phyloP scores from a whole-genome alignment of 306 rosid genomes.

The Quercus glauca region DNA sequence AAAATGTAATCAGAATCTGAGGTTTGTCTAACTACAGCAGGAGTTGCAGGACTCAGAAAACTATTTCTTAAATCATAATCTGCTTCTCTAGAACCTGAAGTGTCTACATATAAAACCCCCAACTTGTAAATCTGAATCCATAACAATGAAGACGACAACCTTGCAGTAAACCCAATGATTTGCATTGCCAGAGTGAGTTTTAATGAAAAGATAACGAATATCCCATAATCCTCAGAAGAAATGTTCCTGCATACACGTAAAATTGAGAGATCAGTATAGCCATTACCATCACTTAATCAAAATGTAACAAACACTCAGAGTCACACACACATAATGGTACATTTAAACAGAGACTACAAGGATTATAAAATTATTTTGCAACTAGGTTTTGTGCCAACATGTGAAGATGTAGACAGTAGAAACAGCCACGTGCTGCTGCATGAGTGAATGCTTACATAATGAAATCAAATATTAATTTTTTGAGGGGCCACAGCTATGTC shows the following conservation, averaged over 20 bases:
- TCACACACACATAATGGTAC: neutral
- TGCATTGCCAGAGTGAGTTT: constrained; percentile 84
- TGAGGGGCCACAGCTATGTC: neutral
- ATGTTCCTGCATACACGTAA: constrained; percentile 65
- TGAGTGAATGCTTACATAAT: no score
- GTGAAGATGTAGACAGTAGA: neutral
- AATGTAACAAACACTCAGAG: neutral
- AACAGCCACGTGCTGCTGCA: neutral
- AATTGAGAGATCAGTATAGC: constrained; percentile 17
- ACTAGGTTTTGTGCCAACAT: neutral
- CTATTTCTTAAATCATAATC: constrained; percentile 75
- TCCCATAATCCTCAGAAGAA: constrained; percentile 41
- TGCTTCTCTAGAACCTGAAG: constrained; percentile 48
- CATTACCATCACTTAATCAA: constrained; percentile 6
- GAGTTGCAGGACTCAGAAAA: constrained; percentile 77
- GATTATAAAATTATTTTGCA: neutral
- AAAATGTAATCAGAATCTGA: constrained; percentile 78
- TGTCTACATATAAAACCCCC: constrained; percentile 65
- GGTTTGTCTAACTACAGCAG: constrained; percentile 55
- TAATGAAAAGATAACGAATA: constrained; percentile 63
- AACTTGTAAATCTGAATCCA: constrained; percentile 96
- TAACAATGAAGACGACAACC: constrained; percentile 71
- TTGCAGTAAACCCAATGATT: constrained; percentile 60
- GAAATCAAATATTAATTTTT: neutral
- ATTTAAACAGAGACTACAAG: neutral